Evolutionary conservation across 305 asterid species (phyloP).

Genomic region (Withania somnifera): DNA sequence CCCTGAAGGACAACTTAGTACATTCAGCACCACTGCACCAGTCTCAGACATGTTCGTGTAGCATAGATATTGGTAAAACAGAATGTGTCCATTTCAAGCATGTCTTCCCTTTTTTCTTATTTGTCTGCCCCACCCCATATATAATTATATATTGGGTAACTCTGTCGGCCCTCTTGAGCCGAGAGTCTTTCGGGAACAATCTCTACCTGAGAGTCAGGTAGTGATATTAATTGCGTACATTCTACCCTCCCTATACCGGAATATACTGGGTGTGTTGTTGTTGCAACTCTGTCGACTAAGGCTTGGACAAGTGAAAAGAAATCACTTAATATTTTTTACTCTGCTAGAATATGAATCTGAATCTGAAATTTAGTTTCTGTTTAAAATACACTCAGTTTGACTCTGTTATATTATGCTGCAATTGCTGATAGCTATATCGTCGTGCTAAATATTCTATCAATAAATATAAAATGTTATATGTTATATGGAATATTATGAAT

Average conservation of each 20-base stretch:
- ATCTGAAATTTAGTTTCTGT: neutral
- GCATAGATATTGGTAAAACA: constrained; percentile 4
- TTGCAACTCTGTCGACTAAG: no score
- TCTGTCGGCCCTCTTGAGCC: no score
- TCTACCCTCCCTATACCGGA: no score
- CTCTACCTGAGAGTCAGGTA: no score
- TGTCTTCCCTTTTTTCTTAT: neutral
- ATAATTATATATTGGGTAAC: neutral
- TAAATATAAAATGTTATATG: neutral
- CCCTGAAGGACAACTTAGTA: constrained; percentile 14
- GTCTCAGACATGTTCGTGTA: constrained; percentile 14
- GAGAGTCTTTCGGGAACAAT: no score
- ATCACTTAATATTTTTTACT: no score
- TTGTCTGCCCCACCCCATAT: no score
- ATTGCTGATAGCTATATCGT: neutral
- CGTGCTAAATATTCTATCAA: neutral
- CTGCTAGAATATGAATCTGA: no score
- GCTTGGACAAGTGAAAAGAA: no score
- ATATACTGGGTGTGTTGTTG: no score
- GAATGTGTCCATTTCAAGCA: neutral
- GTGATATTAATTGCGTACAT: no score
- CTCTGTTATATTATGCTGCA: neutral
- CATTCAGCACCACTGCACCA: constrained; percentile 9
- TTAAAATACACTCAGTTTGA: neutral
- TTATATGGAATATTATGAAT: neutral